phyloP scores from a whole-genome alignment of 75 land plant species.

The Ceratopteris richardii region DNA sequence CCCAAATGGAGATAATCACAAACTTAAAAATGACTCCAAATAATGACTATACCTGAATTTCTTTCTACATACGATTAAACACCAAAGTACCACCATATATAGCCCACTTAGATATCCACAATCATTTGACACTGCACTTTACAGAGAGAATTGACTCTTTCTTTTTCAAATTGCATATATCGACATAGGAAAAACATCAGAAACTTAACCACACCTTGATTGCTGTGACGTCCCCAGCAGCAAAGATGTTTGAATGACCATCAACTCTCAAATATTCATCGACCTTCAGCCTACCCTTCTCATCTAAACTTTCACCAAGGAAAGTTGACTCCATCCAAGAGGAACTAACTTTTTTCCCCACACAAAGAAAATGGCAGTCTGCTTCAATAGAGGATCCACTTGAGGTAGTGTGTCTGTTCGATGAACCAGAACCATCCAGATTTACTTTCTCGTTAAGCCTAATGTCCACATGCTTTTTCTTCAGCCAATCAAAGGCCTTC shows the following conservation, averaged over 20 bases:
- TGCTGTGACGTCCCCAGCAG: slow-evolving; percentile 66
- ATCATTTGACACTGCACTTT: no score
- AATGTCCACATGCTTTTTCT: slow-evolving; percentile 62
- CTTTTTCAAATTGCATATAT: slow-evolving; percentile 8
- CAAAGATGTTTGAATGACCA: slow-evolving; percentile 54
- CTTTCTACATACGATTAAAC: not conserved
- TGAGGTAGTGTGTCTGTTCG: slow-evolving; percentile 30
- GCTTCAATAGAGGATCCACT: slow-evolving; percentile 44
- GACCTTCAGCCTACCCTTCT: slow-evolving; percentile 45
- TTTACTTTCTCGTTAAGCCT: slow-evolving; percentile 44
- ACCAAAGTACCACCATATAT: no score
- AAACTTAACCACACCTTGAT: slow-evolving; percentile 33
- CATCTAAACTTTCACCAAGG: slow-evolving; percentile 32
- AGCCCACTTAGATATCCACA: no score
- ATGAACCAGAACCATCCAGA: slow-evolving; percentile 27
- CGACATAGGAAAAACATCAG: not conserved
- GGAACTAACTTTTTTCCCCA: slow-evolving; percentile 42
- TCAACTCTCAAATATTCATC: slow-evolving; percentile 50
- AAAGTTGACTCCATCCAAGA: slow-evolving; percentile 51
- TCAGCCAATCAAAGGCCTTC: slow-evolving; percentile 64
- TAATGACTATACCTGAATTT: not conserved
- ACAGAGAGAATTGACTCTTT: no score
- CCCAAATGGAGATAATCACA: not conserved
- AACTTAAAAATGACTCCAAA: not conserved
- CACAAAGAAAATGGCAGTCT: slow-evolving; percentile 64